Evolutionary conservation across 371 early-diverging fungal species (phyloP), one percentile per base, ranked within the genome.

Genomic region (Dichotomocladium elegans): DNA sequence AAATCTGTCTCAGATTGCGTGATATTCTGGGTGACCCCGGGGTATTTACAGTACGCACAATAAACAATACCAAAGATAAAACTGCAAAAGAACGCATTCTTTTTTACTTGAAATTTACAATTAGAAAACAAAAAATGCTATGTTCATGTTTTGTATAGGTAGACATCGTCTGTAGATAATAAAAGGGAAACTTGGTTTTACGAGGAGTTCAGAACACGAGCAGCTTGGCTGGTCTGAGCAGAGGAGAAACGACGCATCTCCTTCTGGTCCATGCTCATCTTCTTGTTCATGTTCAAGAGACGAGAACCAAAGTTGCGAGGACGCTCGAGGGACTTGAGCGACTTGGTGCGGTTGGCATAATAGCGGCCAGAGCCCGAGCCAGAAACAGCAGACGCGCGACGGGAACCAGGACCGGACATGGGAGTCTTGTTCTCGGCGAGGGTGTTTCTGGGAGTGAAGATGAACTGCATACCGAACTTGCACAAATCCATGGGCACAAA

Each of bases 401-500:
- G 76, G 35, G 70, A 70, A 31, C 55, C 58, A 35, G 57, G 42
- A 41, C 61, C 64, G 24, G 60, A 61, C 58, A 63, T 61, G 28
- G 74, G 62, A 35, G 52, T 52, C 63, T 64, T 66, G 60, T 48
- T 43, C 40, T 68, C 66, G 54, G 52, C 54, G 34, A 69, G 52
- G 33, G 66, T 57, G 60, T 68, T 68, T 66, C 65, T 72, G 64
- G 81, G 81, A 63, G 81, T 77, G 68, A 79, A 79, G 60, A 66
- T 5, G 33, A 54, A 53, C 51, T 81, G 83, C 74, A 88, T 82
- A 59, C 61, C 84, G 58, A 88, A 88, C 79, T 87, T 87, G 81
- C 85, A 67, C 53, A 85, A 78, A 66, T 87, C 88, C 55, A 87
- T 62, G 35, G 88, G 88, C 42, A 85, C 50, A 66, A 83, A 87